Percentiles rank a stretch among this genome's conserved stretches.
phyloP scores from a whole-genome alignment of 2,329 filamentous ascomycete species.

The Cytospora chrysosperma region DNA sequence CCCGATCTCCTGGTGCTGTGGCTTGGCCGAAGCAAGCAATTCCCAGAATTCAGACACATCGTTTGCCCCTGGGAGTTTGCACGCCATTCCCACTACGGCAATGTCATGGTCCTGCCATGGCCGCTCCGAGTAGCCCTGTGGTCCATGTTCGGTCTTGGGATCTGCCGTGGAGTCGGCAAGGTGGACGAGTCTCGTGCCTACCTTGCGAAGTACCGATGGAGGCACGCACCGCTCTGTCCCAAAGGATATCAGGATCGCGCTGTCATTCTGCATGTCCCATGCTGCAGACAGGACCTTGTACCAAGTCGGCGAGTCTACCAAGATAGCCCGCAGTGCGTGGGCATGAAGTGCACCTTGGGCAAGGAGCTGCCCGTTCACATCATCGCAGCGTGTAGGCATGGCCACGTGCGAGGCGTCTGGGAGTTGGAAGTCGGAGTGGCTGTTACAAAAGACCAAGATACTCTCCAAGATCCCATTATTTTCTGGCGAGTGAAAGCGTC shows the following conservation, averaged over 20 bases:
- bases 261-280: neutral
- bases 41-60: slow-evolving; percentile 26
- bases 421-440: slow-evolving; percentile 33
- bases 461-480: slow-evolving; percentile 23
- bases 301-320: slow-evolving; percentile 38
- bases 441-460: slow-evolving; percentile 32
- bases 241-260: slow-evolving; percentile 29
- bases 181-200: too few species aligned
- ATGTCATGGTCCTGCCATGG: slow-evolving; percentile 27
- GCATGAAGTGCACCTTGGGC: slow-evolving; percentile 30
- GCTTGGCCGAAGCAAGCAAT: slow-evolving; percentile 19
- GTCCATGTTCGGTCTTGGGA: neutral
- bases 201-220: slow-evolving; percentile 30
- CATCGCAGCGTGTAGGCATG: slow-evolving; percentile 30
- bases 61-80: slow-evolving; percentile 35
- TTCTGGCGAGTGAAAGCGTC: neutral
- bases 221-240: slow-evolving; percentile 39
- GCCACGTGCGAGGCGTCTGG: slow-evolving; percentile 30
- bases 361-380: slow-evolving; percentile 22
- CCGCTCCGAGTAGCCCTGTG: neutral
- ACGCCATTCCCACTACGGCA: slow-evolving; percentile 39
- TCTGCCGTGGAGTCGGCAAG: slow-evolving; percentile 20
- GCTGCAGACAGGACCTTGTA: slow-evolving; percentile 33
- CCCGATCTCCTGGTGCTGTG: slow-evolving; percentile 16
- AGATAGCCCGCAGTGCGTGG: slow-evolving; percentile 34